phyloP scores from a whole-genome alignment of 768 basidiomycete species.

The Pleurotus pulmonarius region DNA sequence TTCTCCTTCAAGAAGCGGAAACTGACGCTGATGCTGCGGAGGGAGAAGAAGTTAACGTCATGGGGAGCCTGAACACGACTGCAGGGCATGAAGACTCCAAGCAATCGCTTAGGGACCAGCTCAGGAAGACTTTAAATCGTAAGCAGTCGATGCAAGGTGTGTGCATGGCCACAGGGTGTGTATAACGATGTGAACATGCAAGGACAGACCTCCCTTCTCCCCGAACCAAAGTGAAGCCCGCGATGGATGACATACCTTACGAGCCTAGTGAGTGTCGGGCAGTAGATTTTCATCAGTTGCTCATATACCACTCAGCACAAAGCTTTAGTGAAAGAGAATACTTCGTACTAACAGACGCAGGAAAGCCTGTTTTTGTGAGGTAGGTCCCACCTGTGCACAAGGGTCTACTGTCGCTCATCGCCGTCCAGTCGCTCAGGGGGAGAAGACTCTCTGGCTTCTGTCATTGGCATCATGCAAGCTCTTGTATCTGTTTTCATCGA shows the following conservation, averaged over 20 bases:
- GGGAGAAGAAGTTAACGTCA: constrained; percentile 48
- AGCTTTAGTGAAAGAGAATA: constrained; percentile 68
- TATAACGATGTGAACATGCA: too few species aligned
- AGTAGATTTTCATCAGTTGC: constrained; percentile 11
- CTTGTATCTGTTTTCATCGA: constrained; percentile 95
- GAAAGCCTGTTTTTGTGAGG: constrained; percentile 97
- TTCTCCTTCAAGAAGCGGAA: constrained; percentile 69
- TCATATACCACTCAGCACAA: constrained; percentile 24
- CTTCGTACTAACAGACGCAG: constrained; percentile 91
- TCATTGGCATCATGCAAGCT: constrained; percentile 92
- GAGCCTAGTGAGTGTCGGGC: constrained; percentile 23
- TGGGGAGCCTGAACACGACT: constrained; percentile 37
- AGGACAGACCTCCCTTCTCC: constrained; percentile 24
- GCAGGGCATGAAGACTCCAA: constrained; percentile 55
- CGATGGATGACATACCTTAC: constrained; percentile 36
- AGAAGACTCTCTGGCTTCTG: constrained; percentile 65
- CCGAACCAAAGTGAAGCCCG: constrained; percentile 24
- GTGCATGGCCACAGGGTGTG: constrained; percentile 7
- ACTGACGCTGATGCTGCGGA: constrained; percentile 53
- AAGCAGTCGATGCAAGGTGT: constrained; percentile 48
- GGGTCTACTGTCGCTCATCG: too few species aligned
- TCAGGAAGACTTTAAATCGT: constrained; percentile 61
- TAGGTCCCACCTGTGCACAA: constrained; percentile 23
- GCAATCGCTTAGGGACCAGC: constrained; percentile 64
- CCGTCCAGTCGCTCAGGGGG: constrained; percentile 43